phyloP scores from a whole-genome alignment of 331 rosid genomes.

The Quercus tomentella region DNA sequence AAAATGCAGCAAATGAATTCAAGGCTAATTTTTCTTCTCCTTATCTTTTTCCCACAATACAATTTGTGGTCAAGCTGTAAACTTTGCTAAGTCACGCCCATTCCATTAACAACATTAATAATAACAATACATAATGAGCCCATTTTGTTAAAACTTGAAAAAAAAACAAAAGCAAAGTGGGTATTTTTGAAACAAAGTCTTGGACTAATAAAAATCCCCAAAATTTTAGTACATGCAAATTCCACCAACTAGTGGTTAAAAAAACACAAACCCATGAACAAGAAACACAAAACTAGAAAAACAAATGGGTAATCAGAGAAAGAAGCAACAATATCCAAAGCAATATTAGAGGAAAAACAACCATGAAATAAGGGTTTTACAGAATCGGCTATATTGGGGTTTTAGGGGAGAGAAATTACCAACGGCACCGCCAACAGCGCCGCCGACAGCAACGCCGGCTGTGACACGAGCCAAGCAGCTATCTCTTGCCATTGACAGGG shows the following conservation, averaged over 20 bases:
- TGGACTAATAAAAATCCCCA: not conserved
- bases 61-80: not conserved
- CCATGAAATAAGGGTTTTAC: not conserved
- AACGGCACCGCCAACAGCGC: conserved; percentile 75
- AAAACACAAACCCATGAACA: not conserved
- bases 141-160: not conserved
- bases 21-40: not conserved
- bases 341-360: not conserved
- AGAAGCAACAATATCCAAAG: not conserved
- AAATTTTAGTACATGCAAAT: not conserved
- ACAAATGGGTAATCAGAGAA: not conserved
- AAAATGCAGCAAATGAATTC: not conserved
- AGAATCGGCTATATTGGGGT: not conserved
- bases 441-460: conserved; percentile 74
- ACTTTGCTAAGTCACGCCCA: not conserved
- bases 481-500: conserved; percentile 59
- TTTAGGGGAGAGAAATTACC: conserved; percentile 30
- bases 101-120: not conserved
- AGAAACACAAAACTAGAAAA: not conserved
- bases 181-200: not conserved
- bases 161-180: not conserved
- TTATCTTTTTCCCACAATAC: not conserved
- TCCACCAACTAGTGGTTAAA: not conserved
- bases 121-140: not conserved
- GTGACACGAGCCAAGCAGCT: conserved; percentile 73